A percentile compares a stretch with the other conserved stretches of the same genome.
Evolutionary conservation across 2,329 filamentous ascomycete species (phyloP).

Genomic region (Chaetomiaceae sp.): DNA sequence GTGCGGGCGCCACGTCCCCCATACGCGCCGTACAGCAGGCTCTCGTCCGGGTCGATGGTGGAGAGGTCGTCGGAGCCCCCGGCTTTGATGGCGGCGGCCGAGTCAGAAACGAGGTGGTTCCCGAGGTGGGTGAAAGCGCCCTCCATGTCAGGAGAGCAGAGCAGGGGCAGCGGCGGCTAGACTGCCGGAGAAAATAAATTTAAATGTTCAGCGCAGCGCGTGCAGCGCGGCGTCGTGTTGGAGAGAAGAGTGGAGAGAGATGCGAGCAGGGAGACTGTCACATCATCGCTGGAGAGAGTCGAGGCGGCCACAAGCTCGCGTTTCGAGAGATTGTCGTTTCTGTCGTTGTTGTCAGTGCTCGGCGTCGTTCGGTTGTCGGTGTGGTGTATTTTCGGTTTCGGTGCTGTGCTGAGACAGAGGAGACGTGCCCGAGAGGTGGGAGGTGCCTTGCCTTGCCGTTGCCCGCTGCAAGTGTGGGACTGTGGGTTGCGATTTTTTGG

Average conservation of each 20-base stretch:
- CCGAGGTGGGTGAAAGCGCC: constrained; percentile 83
- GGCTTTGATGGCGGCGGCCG: constrained; percentile 81
- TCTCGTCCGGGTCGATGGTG: constrained; percentile 71
- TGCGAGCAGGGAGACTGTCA: constrained; percentile 19
- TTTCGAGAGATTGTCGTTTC: background rate
- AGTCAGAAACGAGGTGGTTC: constrained; percentile 81
- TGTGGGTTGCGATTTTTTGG: constrained; percentile 21
- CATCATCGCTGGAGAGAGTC: constrained; percentile 23
- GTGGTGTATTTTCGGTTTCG: background rate
- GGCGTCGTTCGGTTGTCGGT: background rate
- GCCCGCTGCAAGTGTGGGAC: background rate
- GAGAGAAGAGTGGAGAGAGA: constrained; percentile 9
- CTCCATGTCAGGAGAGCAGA: constrained; percentile 57
- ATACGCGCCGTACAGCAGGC: constrained; percentile 68
- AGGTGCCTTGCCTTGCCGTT: too few species aligned
- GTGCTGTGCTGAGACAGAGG: background rate
- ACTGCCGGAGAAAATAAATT: constrained; percentile 9
- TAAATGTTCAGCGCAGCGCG: constrained; percentile 5
- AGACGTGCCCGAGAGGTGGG: too few species aligned
- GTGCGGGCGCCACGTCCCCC: constrained; percentile 51
- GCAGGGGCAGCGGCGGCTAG: constrained; percentile 22
- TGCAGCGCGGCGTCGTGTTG: constrained; percentile 11
- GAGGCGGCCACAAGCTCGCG: constrained; percentile 13
- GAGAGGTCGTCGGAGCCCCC: constrained; percentile 71
- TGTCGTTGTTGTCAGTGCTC: background rate